A percentile compares a stretch with the other conserved stretches of the same genome.
phyloP scores from a whole-genome alignment of 768 basidiomycete species.

The Phlegmacium glaucopus region DNA sequence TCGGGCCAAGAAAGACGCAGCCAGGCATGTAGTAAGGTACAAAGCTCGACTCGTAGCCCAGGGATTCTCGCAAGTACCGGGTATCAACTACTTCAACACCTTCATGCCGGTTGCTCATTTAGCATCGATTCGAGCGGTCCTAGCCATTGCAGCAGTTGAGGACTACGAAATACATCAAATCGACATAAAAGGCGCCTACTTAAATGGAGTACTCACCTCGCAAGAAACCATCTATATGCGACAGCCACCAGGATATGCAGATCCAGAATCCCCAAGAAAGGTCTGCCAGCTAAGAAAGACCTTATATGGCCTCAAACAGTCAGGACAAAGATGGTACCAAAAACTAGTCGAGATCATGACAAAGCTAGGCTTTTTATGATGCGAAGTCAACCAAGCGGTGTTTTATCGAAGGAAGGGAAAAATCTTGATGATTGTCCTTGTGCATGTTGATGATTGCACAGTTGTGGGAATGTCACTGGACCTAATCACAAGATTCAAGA shows the following conservation, averaged over 20 bases:
- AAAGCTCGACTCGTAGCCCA: slow-evolving; percentile 27
- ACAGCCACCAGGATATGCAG: slow-evolving; percentile 24
- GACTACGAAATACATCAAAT: slow-evolving; percentile 33
- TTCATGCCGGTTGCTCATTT: slow-evolving; percentile 26
- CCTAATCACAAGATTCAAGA: slow-evolving; percentile 18
- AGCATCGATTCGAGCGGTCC: slow-evolving; percentile 20
- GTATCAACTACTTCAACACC: slow-evolving; percentile 35
- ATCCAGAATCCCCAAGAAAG: neutral
- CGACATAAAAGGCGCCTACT: slow-evolving; percentile 38
- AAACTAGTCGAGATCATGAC: slow-evolving; percentile 10
- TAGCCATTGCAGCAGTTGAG: slow-evolving; percentile 29
- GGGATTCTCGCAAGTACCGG: slow-evolving; percentile 28
- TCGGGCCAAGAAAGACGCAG: slow-evolving; percentile 27
- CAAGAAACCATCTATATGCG: slow-evolving; percentile 38
- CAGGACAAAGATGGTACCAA: slow-evolving; percentile 21
- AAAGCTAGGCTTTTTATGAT: slow-evolving; percentile 16
- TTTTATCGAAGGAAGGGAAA: slow-evolving; percentile 15
- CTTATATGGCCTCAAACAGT: slow-evolving; percentile 28
- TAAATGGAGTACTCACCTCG: slow-evolving; percentile 32
- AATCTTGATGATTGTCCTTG: slow-evolving; percentile 10
- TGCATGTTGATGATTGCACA: slow-evolving; percentile 29
- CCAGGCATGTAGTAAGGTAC: slow-evolving; percentile 25
- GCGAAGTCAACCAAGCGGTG: slow-evolving; percentile 21
- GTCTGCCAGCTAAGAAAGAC: slow-evolving; percentile 23
- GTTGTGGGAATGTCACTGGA: slow-evolving; percentile 11